phyloP scores from a whole-genome alignment of 148 eudicot genomes.

The Chenopodium album region DNA sequence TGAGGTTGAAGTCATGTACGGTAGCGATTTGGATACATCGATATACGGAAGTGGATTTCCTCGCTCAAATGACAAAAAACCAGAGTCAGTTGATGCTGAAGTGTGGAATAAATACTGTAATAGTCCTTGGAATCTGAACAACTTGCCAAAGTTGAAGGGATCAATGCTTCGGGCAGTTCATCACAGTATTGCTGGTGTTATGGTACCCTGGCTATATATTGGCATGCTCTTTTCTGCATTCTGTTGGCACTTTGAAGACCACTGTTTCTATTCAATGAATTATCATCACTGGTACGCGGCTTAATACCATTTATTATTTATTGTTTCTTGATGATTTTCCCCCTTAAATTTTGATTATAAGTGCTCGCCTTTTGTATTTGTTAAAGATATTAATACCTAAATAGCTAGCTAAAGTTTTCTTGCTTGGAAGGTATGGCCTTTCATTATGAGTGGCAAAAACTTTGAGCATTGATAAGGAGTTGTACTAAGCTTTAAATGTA shows the following conservation, averaged over 20 bases:
- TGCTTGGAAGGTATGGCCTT: not conserved
- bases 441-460: not conserved
- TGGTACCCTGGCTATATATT: slow-evolving; percentile 98
- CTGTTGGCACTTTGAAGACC: slow-evolving; percentile 99
- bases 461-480: not conserved
- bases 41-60: slow-evolving; percentile 96
- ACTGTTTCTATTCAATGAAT: slow-evolving; percentile 98
- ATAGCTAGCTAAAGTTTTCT: not conserved
- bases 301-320: not conserved
- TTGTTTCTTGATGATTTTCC: not conserved
- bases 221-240: slow-evolving; percentile 99
- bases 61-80: slow-evolving; percentile 56
- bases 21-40: slow-evolving; percentile 97
- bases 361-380: not conserved
- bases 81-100: slow-evolving; percentile 54
- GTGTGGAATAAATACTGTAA: slow-evolving; percentile 73
- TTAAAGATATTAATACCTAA: not conserved
- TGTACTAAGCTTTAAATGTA: not conserved
- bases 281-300: slow-evolving; percentile 86
- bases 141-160: slow-evolving; percentile 88
- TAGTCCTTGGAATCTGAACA: slow-evolving; percentile 98
- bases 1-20: slow-evolving; percentile 96
- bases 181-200: slow-evolving; percentile 94
- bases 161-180: slow-evolving; percentile 95
- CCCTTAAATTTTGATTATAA: not conserved